These are phyloP conservation scores for Coniochaeta sp. DNA, from an alignment of 2,329 filamentous ascomycete species.

Conservation along the genomic window DNA sequence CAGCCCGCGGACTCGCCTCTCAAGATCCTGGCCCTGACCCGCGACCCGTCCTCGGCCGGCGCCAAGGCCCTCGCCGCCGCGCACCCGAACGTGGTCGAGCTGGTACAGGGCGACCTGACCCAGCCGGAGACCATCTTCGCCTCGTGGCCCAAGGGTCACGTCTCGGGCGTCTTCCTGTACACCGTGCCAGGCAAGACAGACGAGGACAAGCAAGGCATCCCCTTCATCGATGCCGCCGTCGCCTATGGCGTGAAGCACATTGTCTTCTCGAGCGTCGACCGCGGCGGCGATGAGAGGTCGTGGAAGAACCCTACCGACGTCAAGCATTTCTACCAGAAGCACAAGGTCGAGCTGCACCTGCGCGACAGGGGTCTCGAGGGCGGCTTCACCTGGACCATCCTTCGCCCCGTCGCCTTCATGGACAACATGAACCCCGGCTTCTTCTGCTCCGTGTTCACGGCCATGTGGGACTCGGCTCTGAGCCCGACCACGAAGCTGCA, in stretches of 20 bases:
- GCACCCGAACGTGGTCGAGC: conserved; percentile 18
- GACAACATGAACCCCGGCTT: conserved; percentile 28
- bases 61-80: conserved; percentile 28
- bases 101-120: conserved; percentile 25
- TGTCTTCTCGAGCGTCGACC: conserved; percentile 21
- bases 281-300: conserved; percentile 19
- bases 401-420: conserved; percentile 31
- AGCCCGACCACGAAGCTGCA: conserved; percentile 23
- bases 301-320: conserved; percentile 19
- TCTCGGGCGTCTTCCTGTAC: conserved; percentile 24
- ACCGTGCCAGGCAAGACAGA: conserved; percentile 18
- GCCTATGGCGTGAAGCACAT: conserved; percentile 21
- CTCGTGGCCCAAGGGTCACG: conserved; percentile 17
- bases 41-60: conserved; percentile 14
- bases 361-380: conserved; percentile 22
- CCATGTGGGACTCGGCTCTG: conserved; percentile 20
- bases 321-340: conserved; percentile 33
- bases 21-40: conserved; percentile 17
- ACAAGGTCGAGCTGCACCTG: conserved; percentile 51
- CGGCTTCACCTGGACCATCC: conserved; percentile 27
- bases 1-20: conserved; percentile 7
- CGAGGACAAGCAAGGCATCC: conserved; percentile 25
- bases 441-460: conserved; percentile 22
- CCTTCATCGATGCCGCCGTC: conserved; percentile 25
- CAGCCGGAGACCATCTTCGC: conserved; percentile 24